These are phyloP conservation scores for Prunus dulcis DNA, from an alignment of 306 rosid species.

Conservation along the genomic window DNA sequence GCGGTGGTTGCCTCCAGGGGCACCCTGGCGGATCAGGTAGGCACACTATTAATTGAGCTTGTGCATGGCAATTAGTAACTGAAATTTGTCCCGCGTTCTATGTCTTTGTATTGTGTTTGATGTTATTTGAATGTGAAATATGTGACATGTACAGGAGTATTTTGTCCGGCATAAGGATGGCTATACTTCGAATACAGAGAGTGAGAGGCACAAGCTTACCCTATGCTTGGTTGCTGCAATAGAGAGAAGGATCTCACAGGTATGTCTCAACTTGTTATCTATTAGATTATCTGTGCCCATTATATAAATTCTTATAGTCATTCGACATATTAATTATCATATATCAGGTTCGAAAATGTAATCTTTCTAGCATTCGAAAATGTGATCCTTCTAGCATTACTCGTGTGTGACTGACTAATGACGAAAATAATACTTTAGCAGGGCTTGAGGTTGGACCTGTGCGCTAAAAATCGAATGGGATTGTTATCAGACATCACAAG, in stretches of 20 bases:
- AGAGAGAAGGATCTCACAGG: slow-evolving; percentile 79
- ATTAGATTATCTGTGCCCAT: too few species aligned
- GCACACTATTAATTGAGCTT: background rate
- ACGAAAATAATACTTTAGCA: slow-evolving; percentile 2
- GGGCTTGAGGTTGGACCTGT: slow-evolving; percentile 65
- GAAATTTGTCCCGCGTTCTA: background rate
- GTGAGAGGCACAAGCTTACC: slow-evolving; percentile 52
- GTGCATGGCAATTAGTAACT: background rate
- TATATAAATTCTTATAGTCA: too few species aligned
- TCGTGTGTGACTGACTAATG: background rate
- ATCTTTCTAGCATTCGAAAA: background rate
- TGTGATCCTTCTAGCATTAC: too few species aligned
- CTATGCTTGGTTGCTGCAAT: slow-evolving; percentile 71
- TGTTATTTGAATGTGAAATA: background rate
- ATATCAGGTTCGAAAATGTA: background rate
- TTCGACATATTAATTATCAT: too few species aligned
- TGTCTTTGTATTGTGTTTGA: background rate
- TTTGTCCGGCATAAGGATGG: slow-evolving; percentile 56
- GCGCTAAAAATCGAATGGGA: slow-evolving; percentile 57
- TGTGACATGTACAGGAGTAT: slow-evolving; percentile 57
- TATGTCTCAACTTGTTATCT: slow-evolving; percentile 21
- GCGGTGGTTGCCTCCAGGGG: slow-evolving; percentile 71
- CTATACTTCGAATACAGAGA: slow-evolving; percentile 33
- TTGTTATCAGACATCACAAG: slow-evolving; percentile 59
- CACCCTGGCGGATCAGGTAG: slow-evolving; percentile 74